Evolutionary conservation across 1,139 yeast species (phyloP).

Genomic region (Saccharomyces hybrid): DNA sequence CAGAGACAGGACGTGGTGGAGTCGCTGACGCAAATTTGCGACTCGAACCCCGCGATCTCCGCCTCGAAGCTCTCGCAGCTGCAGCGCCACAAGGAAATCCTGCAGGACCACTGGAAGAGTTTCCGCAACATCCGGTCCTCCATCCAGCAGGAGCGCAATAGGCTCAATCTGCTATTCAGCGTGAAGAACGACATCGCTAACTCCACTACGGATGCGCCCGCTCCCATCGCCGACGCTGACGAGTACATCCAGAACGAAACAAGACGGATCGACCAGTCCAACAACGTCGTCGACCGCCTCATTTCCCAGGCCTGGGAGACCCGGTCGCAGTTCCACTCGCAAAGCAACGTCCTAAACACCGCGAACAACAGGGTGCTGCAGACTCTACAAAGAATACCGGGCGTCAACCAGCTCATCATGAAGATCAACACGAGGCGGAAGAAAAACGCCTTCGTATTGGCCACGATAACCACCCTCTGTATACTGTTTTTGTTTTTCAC

Average conservation of each 20-base stretch:
- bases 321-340: conserved; percentile 73
- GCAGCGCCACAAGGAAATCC: conserved; percentile 70
- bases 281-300: conserved; percentile 69
- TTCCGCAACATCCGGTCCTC: conserved; percentile 51
- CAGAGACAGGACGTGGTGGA: conserved; percentile 39
- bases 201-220: conserved; percentile 22
- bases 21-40: conserved; percentile 39
- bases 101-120: conserved; percentile 62
- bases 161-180: conserved; percentile 62
- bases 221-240: conserved; percentile 36
- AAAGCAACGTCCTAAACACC: conserved; percentile 54
- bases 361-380: conserved; percentile 60
- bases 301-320: conserved; percentile 82
- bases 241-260: conserved; percentile 77
- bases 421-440: conserved; percentile 84
- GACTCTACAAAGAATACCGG: conserved; percentile 68
- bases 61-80: conserved; percentile 76
- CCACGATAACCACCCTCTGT: conserved; percentile 65
- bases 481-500: conserved; percentile 60
- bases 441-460: conserved; percentile 78
- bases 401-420: conserved; percentile 65
- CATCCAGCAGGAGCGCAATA: conserved; percentile 67
- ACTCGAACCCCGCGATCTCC: conserved; percentile 52
- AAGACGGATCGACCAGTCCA: conserved; percentile 63
- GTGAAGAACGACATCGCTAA: conserved; percentile 66